Base-by-base conservation (phyloP, 1,284 basidiomycete genomes). In the Pholiota adiposa region DNA sequence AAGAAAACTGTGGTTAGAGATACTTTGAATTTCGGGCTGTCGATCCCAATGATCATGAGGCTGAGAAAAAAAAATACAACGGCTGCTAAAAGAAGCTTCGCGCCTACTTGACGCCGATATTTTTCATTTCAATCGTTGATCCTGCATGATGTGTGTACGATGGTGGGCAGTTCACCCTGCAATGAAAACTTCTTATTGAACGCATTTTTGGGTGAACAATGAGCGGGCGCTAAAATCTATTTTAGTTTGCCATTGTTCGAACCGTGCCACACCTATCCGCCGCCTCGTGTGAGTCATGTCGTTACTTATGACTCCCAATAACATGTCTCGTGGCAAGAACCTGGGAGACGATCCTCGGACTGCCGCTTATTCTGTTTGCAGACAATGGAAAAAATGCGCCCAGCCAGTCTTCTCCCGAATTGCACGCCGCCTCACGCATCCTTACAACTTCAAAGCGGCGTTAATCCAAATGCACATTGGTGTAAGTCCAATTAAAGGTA, bases 211-310 rank as follows among this genome's bases (percentile, higher is more conserved):
- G 41, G 31, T 34, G 51, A 56, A 56, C 51, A 56, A 51, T 59
- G 59, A 7, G 27, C n/a, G 19, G 48, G 52, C 14, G 29, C 21
- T 3, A 44, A 25, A 43, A 27, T 41, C 19, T 33, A 14, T 18
- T 18, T 7, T 1, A 29, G 7, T 48, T 6, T 11, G 14, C 31
- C 53, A 62, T 63, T 59, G 61, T 63, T 57, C 61, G 14, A 41
- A 23, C 25, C 3, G 12, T 18, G 4, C 3, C 23, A 46, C 44
- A 46, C 44, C 44, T 46, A 7, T 46, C 18, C 25, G 21, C 5
- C n/a, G 44, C 23, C 44, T 48, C 44, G 23, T 48, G 21, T 27
- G n/a, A n/a, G n/a, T n/a, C n/a, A n/a, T n/a, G n/a, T n/a, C n/a
- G 3, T 27, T 4, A 25, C 16, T 29, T 5, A 3, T 16, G 2